A percentile compares a stretch with the other conserved stretches of the same genome.
Conservation (phyloP, 306 rosid species). For the Cicer yamashitae region DNA sequence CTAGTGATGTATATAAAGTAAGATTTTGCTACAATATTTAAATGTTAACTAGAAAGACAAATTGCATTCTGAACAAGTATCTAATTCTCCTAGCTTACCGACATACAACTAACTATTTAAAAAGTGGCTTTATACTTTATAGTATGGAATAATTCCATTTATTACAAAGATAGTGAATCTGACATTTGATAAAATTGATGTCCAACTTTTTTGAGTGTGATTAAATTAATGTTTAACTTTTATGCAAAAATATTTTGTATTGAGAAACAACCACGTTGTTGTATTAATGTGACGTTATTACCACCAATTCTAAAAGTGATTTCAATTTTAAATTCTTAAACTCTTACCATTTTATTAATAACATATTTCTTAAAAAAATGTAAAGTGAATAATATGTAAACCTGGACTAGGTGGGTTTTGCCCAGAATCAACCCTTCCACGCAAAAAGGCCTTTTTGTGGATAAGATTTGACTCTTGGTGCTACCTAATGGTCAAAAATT, state of each 20-base stretch:
- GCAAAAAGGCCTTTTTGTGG: neutral
- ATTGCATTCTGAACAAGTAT: neutral
- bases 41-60: neutral
- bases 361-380: no score
- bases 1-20: neutral
- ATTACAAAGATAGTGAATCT: slow-evolving; percentile 1
- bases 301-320: no score
- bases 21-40: neutral
- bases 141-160: no score
- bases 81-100: neutral
- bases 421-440: neutral
- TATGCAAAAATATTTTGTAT: no score
- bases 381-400: no score
- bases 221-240: neutral
- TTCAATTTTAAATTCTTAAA: no score
- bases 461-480: slow-evolving; percentile 35
- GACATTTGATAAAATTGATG: neutral
- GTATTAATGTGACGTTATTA: no score
- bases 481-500: slow-evolving; percentile 31
- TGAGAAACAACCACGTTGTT: no score
- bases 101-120: neutral
- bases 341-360: no score
- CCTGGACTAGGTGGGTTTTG: neutral
- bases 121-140: slow-evolving; percentile 2
- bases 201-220: neutral